Base-by-base conservation (phyloP, 2,329 filamentous ascomycete species). In the Pezicula carpinea region DNA sequence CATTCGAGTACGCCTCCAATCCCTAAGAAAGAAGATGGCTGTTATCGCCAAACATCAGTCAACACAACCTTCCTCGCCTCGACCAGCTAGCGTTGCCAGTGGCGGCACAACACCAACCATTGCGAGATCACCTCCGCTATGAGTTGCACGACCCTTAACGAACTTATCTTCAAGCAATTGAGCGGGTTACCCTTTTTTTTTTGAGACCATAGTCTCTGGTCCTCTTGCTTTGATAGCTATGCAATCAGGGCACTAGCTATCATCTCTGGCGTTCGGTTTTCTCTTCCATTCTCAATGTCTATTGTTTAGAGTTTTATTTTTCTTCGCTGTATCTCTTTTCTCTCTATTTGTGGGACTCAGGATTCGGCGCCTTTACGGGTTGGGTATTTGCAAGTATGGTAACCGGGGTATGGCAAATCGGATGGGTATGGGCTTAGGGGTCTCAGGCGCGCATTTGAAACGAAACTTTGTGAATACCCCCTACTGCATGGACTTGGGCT, bases 1-100 rank as follows among this genome's bases (percentile, higher is more conserved):
- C 80, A 79, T 83, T 53, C 74, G 69, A 19, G 66, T 67, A n/a
- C 74, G 81, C 48, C 70, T 84, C 3, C 59, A 66, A 17, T 70
- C 71, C 17, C 76, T 85, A 41, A 75, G 74, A 46, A 80, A 80
- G 66, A 83, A 83, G 68, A 72, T 78, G 59, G 74, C 72, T 39
- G 73, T 80, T 61, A 83, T 84, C 61, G 77, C 74, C 14, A 78
- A 79, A 49, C 59, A 64, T 48, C 53, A 59, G 40, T 56, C 56
- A 34, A 48, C 55, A 26, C 53, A 58, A 35, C 57, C 60, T 18
- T 55, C 57, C 7, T 59, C 57, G 22, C 59, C 59, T 50, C 55
- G 59, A 29, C 59, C 53, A 19, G 42, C 57, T 6, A 60, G 58
- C 44, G 44, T 58, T 17, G 51, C 47, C n/a, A 63, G 62, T 35